phyloP scores from a whole-genome alignment of 495 filamentous ascomycete species.

The Pseudevernia furfuracea region DNA sequence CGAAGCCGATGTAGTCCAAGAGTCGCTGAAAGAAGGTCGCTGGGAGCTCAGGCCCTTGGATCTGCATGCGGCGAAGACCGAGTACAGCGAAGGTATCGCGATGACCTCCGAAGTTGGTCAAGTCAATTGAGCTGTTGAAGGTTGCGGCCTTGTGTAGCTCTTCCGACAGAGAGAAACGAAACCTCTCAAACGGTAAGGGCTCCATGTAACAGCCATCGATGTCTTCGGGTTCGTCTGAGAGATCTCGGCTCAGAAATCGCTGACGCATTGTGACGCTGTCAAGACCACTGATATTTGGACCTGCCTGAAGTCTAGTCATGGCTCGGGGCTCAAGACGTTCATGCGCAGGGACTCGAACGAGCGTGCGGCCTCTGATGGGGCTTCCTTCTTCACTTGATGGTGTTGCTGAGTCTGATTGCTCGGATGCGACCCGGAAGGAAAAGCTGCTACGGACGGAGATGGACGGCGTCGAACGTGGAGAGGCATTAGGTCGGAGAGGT shows the following conservation, averaged over 20 bases:
- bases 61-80: slow-evolving; percentile 13
- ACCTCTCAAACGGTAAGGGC: slow-evolving; percentile 15
- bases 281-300: background rate
- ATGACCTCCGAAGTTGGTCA: slow-evolving; percentile 22
- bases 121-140: slow-evolving; percentile 12
- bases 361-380: slow-evolving; percentile 22
- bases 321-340: background rate
- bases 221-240: slow-evolving; percentile 5
- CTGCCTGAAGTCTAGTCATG: slow-evolving; percentile 2
- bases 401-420: background rate
- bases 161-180: slow-evolving; percentile 20
- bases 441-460: slow-evolving; percentile 11
- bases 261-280: slow-evolving; percentile 5
- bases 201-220: slow-evolving; percentile 9
- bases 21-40: slow-evolving; percentile 18
- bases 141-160: slow-evolving; percentile 17
- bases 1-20: slow-evolving; percentile 22
- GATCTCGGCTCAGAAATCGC: slow-evolving; percentile 15
- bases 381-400: slow-evolving; percentile 18
- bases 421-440: slow-evolving; percentile 3
- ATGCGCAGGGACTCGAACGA: slow-evolving; percentile 1
- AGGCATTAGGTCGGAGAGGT: slow-evolving; percentile 15
- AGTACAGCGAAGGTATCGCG: slow-evolving; percentile 24
- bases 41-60: slow-evolving; percentile 11
- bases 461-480: slow-evolving; percentile 13